phyloP scores from a whole-genome alignment of 805 yeast species.

The Lachancea meyersii region DNA sequence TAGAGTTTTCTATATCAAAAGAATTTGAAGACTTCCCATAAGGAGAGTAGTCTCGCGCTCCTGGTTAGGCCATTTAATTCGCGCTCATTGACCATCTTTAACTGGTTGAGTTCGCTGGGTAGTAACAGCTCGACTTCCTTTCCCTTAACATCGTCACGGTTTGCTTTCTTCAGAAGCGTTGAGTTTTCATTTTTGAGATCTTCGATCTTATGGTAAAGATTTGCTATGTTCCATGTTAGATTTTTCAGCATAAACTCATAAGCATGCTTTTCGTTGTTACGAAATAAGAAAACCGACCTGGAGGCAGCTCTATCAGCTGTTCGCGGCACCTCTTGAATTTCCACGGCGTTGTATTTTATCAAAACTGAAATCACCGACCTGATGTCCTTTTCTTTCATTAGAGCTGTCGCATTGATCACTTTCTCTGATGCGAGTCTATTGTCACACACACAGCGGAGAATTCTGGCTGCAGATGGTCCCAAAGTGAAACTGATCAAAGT shows the following conservation, averaged over 20 bases:
- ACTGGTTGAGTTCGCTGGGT: slow-evolving; percentile 67
- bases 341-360: slow-evolving; percentile 64
- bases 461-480: slow-evolving; percentile 62
- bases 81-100: slow-evolving; percentile 51
- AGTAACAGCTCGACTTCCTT: slow-evolving; percentile 68
- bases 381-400: slow-evolving; percentile 72
- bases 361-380: slow-evolving; percentile 64
- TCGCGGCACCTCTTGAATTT: slow-evolving; percentile 89
- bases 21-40: slow-evolving; percentile 51
- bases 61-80: slow-evolving; percentile 52
- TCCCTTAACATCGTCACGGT: slow-evolving; percentile 86
- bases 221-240: slow-evolving; percentile 41
- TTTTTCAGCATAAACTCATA: slow-evolving; percentile 43
- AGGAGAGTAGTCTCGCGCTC: slow-evolving; percentile 47
- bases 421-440: slow-evolving; percentile 79
- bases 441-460: slow-evolving; percentile 69
- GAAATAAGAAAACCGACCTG: slow-evolving; percentile 77
- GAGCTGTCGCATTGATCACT: slow-evolving; percentile 62
- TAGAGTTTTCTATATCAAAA: slow-evolving; percentile 11
- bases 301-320: slow-evolving; percentile 88
- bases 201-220: slow-evolving; percentile 48
- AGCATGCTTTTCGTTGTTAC: slow-evolving; percentile 53
- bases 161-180: slow-evolving; percentile 69
- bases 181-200: slow-evolving; percentile 52
- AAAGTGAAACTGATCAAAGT: slow-evolving; percentile 52